Conservation (phyloP, 2,329 filamentous ascomycete species). For the Pseudocercospora vitis region DNA sequence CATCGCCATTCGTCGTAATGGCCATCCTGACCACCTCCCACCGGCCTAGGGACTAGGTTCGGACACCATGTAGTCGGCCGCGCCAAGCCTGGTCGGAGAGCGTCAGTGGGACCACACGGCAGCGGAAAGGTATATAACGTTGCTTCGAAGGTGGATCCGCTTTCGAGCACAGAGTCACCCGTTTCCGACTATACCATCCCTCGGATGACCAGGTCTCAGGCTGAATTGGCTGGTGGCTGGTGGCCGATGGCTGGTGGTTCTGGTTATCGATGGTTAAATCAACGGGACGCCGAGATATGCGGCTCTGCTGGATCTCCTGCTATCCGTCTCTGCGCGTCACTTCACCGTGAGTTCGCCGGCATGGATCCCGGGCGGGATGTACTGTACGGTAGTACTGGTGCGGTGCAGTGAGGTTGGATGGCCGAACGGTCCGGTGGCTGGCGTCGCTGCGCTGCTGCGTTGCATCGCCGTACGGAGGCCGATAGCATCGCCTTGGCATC, state of each 20-base stretch:
- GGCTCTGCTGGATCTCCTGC: constrained; percentile 1
- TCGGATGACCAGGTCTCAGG: too few relatives aligned
- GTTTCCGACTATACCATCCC: constrained; percentile 15
- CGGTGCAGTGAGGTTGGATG: neutral
- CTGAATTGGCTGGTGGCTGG: too few relatives aligned
- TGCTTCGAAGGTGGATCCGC: constrained; percentile 18
- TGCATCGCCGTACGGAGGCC: constrained; percentile 3
- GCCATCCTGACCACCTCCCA: constrained; percentile 15
- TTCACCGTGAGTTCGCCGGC: neutral
- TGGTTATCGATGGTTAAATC: neutral
- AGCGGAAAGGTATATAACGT: constrained; percentile 4
- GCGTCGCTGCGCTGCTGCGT: constrained; percentile 1
- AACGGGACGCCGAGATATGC: neutral
- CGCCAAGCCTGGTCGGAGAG: constrained; percentile 5
- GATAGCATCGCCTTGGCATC: neutral
- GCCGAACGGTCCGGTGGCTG: neutral
- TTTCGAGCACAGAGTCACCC: neutral
- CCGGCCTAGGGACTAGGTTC: constrained; percentile 4
- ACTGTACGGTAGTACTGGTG: neutral
- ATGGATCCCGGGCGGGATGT: neutral
- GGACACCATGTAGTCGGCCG: constrained; percentile 1
- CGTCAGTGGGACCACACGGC: neutral
- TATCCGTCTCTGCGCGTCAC: neutral
- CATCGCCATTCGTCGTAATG: constrained; percentile 32
- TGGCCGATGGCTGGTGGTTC: too few relatives aligned